phyloP scores from a whole-genome alignment of 1,139 yeast genomes.

The Candida sanyaensis region DNA sequence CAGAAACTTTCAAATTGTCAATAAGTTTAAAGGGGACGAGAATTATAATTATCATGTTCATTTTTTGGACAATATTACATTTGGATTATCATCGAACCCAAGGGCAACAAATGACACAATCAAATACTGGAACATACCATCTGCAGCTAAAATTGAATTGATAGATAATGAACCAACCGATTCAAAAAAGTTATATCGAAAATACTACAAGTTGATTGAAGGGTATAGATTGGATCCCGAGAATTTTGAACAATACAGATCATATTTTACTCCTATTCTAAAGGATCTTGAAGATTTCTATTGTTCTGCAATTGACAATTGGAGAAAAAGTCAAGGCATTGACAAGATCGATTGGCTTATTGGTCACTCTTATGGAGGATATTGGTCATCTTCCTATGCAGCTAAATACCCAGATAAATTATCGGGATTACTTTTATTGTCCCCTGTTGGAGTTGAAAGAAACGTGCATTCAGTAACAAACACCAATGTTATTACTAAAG shows the following conservation, averaged over 20 bases:
- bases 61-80: constrained; percentile 81
- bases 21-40: constrained; percentile 33
- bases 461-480: constrained; percentile 63
- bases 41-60: constrained; percentile 55
- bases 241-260: constrained; percentile 29
- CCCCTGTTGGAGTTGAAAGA: constrained; percentile 91
- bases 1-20: constrained; percentile 61
- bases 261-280: constrained; percentile 46
- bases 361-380: constrained; percentile 51
- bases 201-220: constrained; percentile 44
- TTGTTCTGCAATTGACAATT: constrained; percentile 36
- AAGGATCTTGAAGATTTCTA: constrained; percentile 40
- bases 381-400: constrained; percentile 48
- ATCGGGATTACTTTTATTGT: constrained; percentile 67
- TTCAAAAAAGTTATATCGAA: constrained; percentile 33
- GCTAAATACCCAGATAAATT: constrained; percentile 55
- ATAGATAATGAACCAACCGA: constrained; percentile 33
- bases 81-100: constrained; percentile 78
- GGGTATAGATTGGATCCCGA: constrained; percentile 30
- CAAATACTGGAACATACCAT: constrained; percentile 23
- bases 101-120: constrained; percentile 23
- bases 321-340: constrained; percentile 35
- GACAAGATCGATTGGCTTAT: constrained; percentile 40
- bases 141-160: constrained; percentile 30
- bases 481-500: constrained; percentile 17